A percentile compares a stretch with the other conserved stretches of the same genome.
phyloP scores from a whole-genome alignment of 139 green algal species.

The Protoeuglena noctilucae region DNA sequence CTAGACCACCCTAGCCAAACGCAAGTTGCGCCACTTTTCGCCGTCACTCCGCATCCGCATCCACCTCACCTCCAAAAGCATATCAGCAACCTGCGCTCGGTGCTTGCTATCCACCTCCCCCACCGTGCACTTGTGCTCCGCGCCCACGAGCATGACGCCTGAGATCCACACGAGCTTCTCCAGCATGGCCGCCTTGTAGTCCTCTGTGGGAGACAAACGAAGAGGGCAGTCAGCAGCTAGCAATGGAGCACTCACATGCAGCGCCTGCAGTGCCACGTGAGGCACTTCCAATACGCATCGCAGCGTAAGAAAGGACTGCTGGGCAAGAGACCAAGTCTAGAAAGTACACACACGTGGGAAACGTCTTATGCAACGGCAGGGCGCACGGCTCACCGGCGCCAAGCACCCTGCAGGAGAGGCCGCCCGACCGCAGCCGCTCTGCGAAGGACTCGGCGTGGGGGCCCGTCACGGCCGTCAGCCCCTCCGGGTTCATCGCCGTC shows the following conservation, averaged over 20 bases:
- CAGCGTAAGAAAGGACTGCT: background rate
- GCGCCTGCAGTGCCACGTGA: slow-evolving; percentile 39
- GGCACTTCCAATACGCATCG: no score
- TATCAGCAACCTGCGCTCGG: slow-evolving; percentile 28
- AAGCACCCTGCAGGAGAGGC: slow-evolving; percentile 75
- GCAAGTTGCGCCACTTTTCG: no score
- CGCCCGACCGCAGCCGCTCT: slow-evolving; percentile 44
- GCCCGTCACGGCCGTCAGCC: slow-evolving; percentile 75
- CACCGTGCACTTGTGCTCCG: slow-evolving; percentile 51
- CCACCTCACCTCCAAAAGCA: no score
- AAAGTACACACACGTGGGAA: no score
- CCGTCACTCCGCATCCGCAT: no score
- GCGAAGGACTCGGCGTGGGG: slow-evolving; percentile 65
- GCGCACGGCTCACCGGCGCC: background rate
- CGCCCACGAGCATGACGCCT: slow-evolving; percentile 88
- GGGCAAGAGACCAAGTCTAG: no score
- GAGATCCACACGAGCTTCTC: slow-evolving; percentile 99
- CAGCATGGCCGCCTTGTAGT: slow-evolving; percentile 74
- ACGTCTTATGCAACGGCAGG: no score
- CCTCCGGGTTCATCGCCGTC: slow-evolving; percentile 91
- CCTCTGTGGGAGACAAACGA: slow-evolving; percentile 13
- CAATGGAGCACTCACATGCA: no score
- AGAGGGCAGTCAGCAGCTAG: no score
- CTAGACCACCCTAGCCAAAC: no score
- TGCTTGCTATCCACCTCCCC: slow-evolving; percentile 70